Percentiles rank a stretch among this genome's conserved stretches.
phyloP scores from a whole-genome alignment of 2,329 filamentous ascomycete species.

The Lojkania enalia region DNA sequence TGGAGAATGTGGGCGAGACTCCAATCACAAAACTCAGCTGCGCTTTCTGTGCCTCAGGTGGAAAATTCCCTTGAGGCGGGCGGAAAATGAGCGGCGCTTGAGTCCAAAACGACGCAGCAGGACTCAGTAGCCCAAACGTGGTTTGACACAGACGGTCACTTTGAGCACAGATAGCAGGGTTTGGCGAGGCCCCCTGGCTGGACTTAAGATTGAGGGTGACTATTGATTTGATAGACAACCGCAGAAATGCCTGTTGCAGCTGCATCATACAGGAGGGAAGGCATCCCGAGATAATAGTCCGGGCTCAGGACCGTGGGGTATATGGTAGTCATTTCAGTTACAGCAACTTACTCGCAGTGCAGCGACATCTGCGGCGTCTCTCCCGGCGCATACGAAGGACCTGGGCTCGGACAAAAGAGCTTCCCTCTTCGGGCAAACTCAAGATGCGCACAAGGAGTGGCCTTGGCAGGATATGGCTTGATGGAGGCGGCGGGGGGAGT shows the following conservation, averaged over 20 bases:
- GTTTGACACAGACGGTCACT: constrained; percentile 30
- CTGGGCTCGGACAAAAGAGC: constrained; percentile 11
- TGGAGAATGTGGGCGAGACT: constrained; percentile 10
- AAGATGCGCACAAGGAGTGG: constrained; percentile 14
- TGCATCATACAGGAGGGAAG: constrained; percentile 37
- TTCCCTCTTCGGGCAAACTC: constrained; percentile 4
- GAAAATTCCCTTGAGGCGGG: constrained; percentile 16
- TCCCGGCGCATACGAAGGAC: constrained; percentile 8
- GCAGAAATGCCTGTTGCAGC: constrained; percentile 27
- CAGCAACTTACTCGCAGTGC: constrained; percentile 27
- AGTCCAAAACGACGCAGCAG: constrained; percentile 21
- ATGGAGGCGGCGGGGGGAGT: constrained; percentile 4
- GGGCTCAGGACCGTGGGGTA: constrained; percentile 33
- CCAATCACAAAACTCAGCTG: constrained; percentile 19
- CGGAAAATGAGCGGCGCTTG: constrained; percentile 27
- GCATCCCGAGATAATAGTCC: constrained; percentile 26
- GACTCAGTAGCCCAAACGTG: constrained; percentile 32
- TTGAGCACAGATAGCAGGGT: constrained; percentile 34
- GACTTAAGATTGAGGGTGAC: constrained; percentile 20
- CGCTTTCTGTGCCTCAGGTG: constrained; percentile 10
- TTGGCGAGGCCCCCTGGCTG: constrained; percentile 29
- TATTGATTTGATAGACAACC: constrained; percentile 25
- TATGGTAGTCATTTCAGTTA: constrained; percentile 26
- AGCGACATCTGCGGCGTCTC: constrained; percentile 14
- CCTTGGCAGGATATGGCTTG: constrained; percentile 17